Evolutionary conservation across 1,139 yeast genomes (phyloP), one percentile per base, ranked within the genome.

Genomic region (Kurtzmaniella quercitrusa): DNA sequence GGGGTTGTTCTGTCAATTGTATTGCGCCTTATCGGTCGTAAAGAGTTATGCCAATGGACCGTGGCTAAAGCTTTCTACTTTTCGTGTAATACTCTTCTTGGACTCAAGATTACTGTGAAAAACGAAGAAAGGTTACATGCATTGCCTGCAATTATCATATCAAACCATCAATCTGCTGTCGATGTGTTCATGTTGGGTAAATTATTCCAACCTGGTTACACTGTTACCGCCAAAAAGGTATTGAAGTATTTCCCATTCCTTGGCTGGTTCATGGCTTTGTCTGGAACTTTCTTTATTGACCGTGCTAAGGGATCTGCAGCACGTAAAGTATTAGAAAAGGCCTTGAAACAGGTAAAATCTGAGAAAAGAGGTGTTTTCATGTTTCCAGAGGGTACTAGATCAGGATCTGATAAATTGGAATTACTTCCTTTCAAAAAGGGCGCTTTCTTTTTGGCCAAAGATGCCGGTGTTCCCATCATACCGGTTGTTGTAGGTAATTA

Each of bases 311-410:
- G 88, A 45, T 79, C 77, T 45, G 80, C 84, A 57, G 91, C 98
- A 15, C 78, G 88, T 48, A 71, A 69, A 47, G 85, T 91, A 3
- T 77, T 93, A 57, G 82, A 83, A 43, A 61, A 68, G 11, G 96
- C 97, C 3, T 75, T 88, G 44, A 61, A 63, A 14, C 69, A 71
- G 21, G 72, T 93, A 61, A 82, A 80, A 58, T 56, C 61, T 11
- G 68, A 80, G 38, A 79, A 81, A 54, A 72, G 93, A 57, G 88
- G 85, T 11, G 73, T 91, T 34, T 91, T 83, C 71, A 78, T 91
- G 66, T 91, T 88, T 72, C 96, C 97, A 15, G 96, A 91, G 63
- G 99, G 99, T 19, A 94, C 98, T 1, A 79, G 99, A 61, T 88
- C 97, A 0, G 86, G 82, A 49, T 64, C 84, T 14, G 68, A 77